These are phyloP conservation scores for Trebouxiophyceae sp. DNA, from an alignment of 163 green algal species.

Conservation along the genomic window DNA sequence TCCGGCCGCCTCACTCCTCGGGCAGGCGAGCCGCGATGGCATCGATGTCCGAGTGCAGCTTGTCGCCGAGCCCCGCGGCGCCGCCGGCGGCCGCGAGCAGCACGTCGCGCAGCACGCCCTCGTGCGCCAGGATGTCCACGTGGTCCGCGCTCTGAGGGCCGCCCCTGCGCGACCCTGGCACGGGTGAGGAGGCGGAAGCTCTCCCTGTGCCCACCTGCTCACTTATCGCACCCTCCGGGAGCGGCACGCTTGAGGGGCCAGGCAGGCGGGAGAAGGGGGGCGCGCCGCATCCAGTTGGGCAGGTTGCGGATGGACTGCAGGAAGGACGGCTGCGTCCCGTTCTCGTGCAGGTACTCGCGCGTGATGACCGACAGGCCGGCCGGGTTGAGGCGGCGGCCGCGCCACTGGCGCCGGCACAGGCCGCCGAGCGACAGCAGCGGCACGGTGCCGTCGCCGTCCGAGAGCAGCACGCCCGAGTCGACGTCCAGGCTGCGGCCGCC, in stretches of 20 bases:
- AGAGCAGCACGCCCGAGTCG: slow-evolving; percentile 21
- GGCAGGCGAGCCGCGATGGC: background rate
- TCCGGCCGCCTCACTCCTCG: no score
- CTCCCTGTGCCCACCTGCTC: no score
- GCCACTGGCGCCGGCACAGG: slow-evolving; percentile 65
- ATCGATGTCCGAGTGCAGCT: slow-evolving; percentile 16
- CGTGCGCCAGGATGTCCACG: slow-evolving; percentile 79
- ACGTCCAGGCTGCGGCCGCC: background rate
- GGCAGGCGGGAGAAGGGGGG: slow-evolving; percentile 5
- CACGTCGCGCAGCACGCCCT: slow-evolving; percentile 63
- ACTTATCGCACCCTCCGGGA: background rate
- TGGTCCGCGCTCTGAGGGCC: slow-evolving; percentile 49
- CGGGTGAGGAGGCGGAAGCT: no score
- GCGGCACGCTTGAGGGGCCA: background rate
- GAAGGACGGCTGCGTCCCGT: background rate
- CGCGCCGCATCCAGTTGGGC: no score
- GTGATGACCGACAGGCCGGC: slow-evolving; percentile 34
- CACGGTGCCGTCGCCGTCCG: slow-evolving; percentile 73
- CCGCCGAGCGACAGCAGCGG: slow-evolving; percentile 54
- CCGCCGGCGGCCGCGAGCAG: slow-evolving; percentile 54
- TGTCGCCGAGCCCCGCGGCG: slow-evolving; percentile 30
- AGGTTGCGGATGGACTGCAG: no score
- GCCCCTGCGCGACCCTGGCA: no score
- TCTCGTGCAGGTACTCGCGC: slow-evolving; percentile 58
- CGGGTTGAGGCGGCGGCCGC: slow-evolving; percentile 58